These are phyloP conservation scores for Chenopodium formosanum DNA, from an alignment of 148 eudicot species.

Conservation along the genomic window DNA sequence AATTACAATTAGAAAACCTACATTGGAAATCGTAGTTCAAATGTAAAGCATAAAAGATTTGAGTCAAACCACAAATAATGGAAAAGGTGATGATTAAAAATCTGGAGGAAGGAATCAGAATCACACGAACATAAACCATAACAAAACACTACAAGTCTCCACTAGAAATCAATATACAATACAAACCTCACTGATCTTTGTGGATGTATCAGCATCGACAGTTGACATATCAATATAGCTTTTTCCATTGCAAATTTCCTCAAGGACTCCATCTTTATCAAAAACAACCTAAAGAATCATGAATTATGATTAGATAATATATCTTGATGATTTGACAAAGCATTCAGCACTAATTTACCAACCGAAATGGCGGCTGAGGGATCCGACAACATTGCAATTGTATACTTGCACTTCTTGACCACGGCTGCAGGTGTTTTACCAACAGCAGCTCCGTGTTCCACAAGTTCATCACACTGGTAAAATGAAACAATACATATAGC, in stretches of 20 bases:
- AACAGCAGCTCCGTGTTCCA: slow-evolving; percentile 84
- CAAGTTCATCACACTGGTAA: slow-evolving; percentile 86
- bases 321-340: neutral
- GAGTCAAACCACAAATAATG: neutral
- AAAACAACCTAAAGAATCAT: slow-evolving; percentile 64
- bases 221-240: slow-evolving; percentile 98
- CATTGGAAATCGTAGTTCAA: neutral
- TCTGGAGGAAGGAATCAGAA: neutral
- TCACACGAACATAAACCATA: neutral
- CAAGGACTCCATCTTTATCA: slow-evolving; percentile 77
- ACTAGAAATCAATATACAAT: neutral
- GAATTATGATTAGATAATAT: neutral
- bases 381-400: slow-evolving; percentile 89
- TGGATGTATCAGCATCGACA: slow-evolving; percentile 91
- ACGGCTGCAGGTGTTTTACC: slow-evolving; percentile 87
- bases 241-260: slow-evolving; percentile 69
- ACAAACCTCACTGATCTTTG: slow-evolving; percentile 76
- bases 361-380: slow-evolving; percentile 93
- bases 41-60: neutral
- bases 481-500: neutral
- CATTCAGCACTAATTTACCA: slow-evolving; percentile 22
- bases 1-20: neutral
- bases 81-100: neutral
- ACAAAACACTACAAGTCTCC: neutral
- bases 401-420: slow-evolving; percentile 87